These are phyloP conservation scores for Cymbopogon citratus DNA, from an alignment of 176 grass and related monocot species.

Conservation along the genomic window DNA sequence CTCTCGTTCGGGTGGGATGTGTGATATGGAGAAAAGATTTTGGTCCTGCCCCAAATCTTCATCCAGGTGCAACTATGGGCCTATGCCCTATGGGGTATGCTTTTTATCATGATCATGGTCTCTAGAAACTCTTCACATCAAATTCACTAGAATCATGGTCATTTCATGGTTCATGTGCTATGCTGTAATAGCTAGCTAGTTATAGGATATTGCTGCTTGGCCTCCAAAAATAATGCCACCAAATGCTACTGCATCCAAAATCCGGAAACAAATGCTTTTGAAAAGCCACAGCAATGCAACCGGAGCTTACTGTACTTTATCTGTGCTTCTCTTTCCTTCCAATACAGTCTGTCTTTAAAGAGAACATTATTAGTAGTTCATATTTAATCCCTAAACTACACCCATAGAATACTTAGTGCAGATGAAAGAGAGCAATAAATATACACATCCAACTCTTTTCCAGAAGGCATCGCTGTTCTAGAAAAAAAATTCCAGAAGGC, in stretches of 20 bases:
- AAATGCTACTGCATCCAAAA: not conserved
- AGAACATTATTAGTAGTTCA: not conserved
- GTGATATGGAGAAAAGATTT: constrained; percentile 17
- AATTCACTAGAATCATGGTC: constrained; percentile 1
- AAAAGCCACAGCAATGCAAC: not conserved
- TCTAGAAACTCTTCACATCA: constrained; percentile 18
- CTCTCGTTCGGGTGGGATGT: constrained; percentile 29
- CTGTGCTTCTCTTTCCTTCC: not conserved
- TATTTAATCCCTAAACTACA: not conserved
- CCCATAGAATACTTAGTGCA: not conserved
- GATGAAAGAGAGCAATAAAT: not conserved
- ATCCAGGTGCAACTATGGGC: constrained; percentile 12
- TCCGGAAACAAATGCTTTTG: not conserved
- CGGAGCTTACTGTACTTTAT: not conserved
- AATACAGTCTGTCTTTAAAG: not conserved
- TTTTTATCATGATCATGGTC: not conserved
- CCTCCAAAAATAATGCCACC: not conserved
- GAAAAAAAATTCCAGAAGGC: too few species aligned
- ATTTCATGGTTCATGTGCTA: not conserved
- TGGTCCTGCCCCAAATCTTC: constrained; percentile 11
- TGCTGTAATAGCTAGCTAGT: not conserved
- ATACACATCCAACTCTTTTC: not conserved
- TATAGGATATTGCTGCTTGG: not conserved
- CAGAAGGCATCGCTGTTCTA: too few species aligned
- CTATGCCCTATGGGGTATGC: not conserved